These are phyloP conservation scores for Grosmannia serpens DNA, from an alignment of 2,329 filamentous ascomycete genomes.

Conservation along the genomic window DNA sequence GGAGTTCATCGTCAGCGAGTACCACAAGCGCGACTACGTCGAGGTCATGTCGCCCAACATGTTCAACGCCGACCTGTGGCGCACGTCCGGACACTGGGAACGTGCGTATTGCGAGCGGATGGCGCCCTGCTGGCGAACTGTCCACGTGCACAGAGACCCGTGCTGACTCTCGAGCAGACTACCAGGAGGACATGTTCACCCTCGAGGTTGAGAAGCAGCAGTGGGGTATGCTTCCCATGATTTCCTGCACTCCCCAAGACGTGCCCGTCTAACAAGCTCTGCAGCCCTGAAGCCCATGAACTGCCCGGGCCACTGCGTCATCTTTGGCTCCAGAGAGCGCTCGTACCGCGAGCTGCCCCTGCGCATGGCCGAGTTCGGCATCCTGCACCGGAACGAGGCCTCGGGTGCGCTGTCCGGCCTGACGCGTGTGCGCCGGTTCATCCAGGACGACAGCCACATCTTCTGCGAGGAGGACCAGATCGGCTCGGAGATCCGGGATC, in stretches of 20 bases:
- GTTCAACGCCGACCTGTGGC: slow-evolving; percentile 90
- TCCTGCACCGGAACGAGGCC: slow-evolving; percentile 76
- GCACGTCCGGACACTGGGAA: slow-evolving; percentile 88
- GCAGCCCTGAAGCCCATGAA: slow-evolving; percentile 61
- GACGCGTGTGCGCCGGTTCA: slow-evolving; percentile 75
- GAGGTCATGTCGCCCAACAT: slow-evolving; percentile 96
- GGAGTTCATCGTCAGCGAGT: slow-evolving; percentile 71
- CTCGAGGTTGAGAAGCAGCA: slow-evolving; percentile 68
- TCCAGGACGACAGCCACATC: slow-evolving; percentile 80
- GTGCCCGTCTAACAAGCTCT: not conserved
- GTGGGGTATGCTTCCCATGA: slow-evolving; percentile 7
- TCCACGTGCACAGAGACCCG: too few relatives aligned
- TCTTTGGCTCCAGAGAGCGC: slow-evolving; percentile 62
- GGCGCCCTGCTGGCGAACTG: not conserved
- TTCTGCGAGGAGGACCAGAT: slow-evolving; percentile 75
- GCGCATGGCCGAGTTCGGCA: slow-evolving; percentile 77
- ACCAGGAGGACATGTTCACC: slow-evolving; percentile 82
- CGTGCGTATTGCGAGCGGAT: slow-evolving; percentile 17
- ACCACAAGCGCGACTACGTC: slow-evolving; percentile 86
- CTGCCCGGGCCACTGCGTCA: slow-evolving; percentile 76
- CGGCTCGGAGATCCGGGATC: slow-evolving; percentile 60
- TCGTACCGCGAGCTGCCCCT: slow-evolving; percentile 75
- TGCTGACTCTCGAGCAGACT: slow-evolving; percentile 30
- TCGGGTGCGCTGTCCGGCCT: slow-evolving; percentile 72
- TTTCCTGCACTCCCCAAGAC: too few relatives aligned